These are phyloP conservation scores for Leucocoprinus birnbaumii DNA, from an alignment of 768 basidiomycete species.

Conservation along the genomic window DNA sequence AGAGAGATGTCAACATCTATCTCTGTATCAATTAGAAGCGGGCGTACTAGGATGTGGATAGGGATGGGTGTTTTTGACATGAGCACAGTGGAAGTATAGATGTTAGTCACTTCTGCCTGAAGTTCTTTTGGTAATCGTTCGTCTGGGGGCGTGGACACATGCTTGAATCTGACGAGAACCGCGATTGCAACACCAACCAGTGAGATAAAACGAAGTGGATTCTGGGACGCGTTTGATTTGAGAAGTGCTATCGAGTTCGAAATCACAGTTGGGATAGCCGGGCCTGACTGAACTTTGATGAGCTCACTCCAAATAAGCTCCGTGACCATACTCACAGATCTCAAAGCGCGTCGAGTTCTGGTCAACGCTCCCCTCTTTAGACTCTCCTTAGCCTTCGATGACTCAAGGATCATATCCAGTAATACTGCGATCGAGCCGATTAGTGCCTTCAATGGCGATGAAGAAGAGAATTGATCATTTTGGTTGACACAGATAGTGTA, in stretches of 20 bases:
- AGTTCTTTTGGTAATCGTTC: conserved; percentile 40
- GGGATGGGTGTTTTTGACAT: conserved; percentile 66
- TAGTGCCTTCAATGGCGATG: conserved; percentile 50
- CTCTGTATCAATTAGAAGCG: background rate
- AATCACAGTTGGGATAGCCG: conserved; percentile 48
- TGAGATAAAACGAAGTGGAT: conserved; percentile 35
- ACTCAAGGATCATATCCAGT: conserved; percentile 57
- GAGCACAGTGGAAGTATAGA: conserved; percentile 61
- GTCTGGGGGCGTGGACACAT: conserved; percentile 39
- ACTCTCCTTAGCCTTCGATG: conserved; percentile 51
- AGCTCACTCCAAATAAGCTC: background rate
- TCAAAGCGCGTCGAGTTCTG: conserved; percentile 61
- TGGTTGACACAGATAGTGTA: conserved; percentile 49
- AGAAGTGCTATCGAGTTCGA: conserved; percentile 46
- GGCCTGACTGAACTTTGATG: conserved; percentile 27
- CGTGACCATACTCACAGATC: conserved; percentile 44
- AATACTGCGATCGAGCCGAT: conserved; percentile 55
- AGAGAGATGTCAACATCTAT: conserved; percentile 7
- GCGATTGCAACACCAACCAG: conserved; percentile 70
- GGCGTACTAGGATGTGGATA: conserved; percentile 53
- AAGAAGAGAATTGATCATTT: conserved; percentile 41
- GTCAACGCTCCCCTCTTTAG: conserved; percentile 61
- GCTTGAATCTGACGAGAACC: conserved; percentile 67
- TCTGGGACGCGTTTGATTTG: conserved; percentile 40
- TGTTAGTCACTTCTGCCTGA: conserved; percentile 55